Evolutionary conservation across 805 yeast species (phyloP).

Genomic region (Kodamaea nitidulidarum): DNA sequence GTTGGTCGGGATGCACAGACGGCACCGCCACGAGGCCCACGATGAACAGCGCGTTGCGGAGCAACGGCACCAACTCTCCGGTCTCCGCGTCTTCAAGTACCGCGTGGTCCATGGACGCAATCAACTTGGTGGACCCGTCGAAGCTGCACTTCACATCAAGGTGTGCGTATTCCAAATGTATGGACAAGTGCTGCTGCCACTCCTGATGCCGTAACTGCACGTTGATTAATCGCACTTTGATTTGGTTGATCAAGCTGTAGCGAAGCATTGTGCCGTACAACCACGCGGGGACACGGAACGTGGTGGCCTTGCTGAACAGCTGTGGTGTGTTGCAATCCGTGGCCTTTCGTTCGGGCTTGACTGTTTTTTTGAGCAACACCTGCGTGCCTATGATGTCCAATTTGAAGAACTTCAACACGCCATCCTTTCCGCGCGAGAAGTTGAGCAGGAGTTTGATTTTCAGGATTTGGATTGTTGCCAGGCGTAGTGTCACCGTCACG

Average conservation of each 20-base stretch:
- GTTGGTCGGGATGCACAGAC: slow-evolving; percentile 11
- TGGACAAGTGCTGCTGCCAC: background rate
- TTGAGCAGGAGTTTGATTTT: slow-evolving; percentile 21
- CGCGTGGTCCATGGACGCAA: background rate
- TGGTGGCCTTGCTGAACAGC: background rate
- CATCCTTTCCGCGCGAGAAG: slow-evolving; percentile 18
- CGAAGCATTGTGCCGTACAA: background rate
- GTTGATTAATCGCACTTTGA: background rate
- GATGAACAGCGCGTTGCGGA: slow-evolving; percentile 25
- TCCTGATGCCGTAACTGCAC: background rate
- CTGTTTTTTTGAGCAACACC: slow-evolving; percentile 3
- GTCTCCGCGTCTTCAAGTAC: slow-evolving; percentile 7
- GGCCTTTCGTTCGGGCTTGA: background rate
- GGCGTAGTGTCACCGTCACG: slow-evolving; percentile 17
- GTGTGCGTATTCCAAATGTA: background rate
- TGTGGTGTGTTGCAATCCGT: background rate
- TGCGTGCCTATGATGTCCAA: slow-evolving; percentile 23
- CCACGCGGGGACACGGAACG: background rate
- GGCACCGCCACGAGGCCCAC: slow-evolving; percentile 14
- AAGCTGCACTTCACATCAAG: background rate
- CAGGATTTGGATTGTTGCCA: slow-evolving; percentile 15
- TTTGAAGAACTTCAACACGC: slow-evolving; percentile 25
- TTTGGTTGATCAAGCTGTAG: slow-evolving; percentile 1
- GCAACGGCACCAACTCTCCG: slow-evolving; percentile 16
- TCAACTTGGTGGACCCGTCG: background rate